These are phyloP conservation scores for Pythium rhizo-oryzae DNA, from an alignment of 352 stramenopile species.

Conservation along the genomic window DNA sequence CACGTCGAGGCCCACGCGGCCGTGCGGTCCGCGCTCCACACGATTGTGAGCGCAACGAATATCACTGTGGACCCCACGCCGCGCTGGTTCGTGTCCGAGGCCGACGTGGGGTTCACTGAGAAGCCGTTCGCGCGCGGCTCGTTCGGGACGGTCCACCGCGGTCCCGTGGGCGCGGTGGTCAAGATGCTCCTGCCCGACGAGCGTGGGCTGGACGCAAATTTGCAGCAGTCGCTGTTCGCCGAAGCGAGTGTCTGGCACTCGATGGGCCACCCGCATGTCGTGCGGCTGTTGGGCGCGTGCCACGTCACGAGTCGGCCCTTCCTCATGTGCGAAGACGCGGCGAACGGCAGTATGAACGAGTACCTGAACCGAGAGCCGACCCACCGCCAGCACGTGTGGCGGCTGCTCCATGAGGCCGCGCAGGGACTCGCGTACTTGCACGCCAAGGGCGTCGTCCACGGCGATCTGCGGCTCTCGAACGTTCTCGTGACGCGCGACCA, in stretches of 20 bases:
- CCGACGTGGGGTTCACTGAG: not conserved
- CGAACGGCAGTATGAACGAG: conserved; percentile 20
- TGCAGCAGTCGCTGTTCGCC: conserved; percentile 1
- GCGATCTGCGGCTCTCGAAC: conserved; percentile 66
- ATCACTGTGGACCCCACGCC: not conserved
- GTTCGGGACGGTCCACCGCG: conserved; percentile 6
- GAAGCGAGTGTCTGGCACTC: conserved; percentile 30
- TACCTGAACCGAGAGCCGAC: not conserved
- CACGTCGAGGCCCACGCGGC: not conserved
- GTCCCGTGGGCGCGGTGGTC: conserved; percentile 1
- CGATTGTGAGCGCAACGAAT: not conserved
- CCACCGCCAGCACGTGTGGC: conserved; percentile 6
- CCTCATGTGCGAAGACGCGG: conserved; percentile 29
- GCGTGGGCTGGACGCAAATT: not conserved
- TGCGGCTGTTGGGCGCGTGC: conserved; percentile 31
- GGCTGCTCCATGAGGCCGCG: conserved; percentile 27
- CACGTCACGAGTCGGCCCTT: conserved; percentile 29
- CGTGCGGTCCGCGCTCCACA: not conserved
- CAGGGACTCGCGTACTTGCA: conserved; percentile 59
- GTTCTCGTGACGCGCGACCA: conserved; percentile 54
- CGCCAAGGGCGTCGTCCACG: conserved; percentile 49
- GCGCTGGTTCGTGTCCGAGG: conserved; percentile 1
- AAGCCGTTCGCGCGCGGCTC: conserved; percentile 7
- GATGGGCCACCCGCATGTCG: conserved; percentile 31
- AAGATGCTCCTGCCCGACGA: not conserved